A percentile compares a stretch with the other conserved stretches of the same genome.
phyloP scores from a whole-genome alignment of 495 filamentous ascomycete genomes.

The Neurospora sp. region DNA sequence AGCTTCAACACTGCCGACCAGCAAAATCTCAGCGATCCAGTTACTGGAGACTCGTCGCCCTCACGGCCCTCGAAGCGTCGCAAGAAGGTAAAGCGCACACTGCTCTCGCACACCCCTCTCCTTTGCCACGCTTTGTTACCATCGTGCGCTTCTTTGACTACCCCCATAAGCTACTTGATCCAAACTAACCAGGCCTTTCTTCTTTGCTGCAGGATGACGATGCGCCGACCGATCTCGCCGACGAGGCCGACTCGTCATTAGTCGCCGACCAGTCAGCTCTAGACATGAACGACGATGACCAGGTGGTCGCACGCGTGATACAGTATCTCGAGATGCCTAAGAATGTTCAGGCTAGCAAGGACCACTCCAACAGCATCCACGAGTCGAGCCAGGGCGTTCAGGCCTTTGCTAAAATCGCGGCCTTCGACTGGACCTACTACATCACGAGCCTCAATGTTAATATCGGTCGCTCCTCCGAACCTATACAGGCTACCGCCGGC shows the following conservation, averaged over 20 bases:
- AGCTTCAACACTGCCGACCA: constrained; percentile 23
- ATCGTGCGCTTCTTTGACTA: background rate
- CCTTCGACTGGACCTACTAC: constrained; percentile 90
- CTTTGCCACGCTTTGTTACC: constrained; percentile 7
- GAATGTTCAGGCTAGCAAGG: constrained; percentile 55
- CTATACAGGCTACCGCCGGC: constrained; percentile 9
- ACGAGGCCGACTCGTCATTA: constrained; percentile 33
- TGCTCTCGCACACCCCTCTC: constrained; percentile 15
- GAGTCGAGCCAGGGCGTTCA: constrained; percentile 64
- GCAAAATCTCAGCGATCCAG: constrained; percentile 24
- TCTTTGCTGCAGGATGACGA: constrained; percentile 10
- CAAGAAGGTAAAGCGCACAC: constrained; percentile 49
- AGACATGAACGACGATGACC: constrained; percentile 48
- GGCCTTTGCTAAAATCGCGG: constrained; percentile 90
- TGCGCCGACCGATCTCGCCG: constrained; percentile 14
- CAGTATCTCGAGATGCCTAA: constrained; percentile 51
- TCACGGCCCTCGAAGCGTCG: constrained; percentile 63
- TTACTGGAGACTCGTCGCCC: constrained; percentile 49
- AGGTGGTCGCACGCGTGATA: constrained; percentile 62
- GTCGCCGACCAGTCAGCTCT: constrained; percentile 36
- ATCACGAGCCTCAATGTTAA: constrained; percentile 69
- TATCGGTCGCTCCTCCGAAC: constrained; percentile 74
- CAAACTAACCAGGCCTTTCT: background rate
- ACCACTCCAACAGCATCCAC: constrained; percentile 63
- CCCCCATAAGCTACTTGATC: background rate